phyloP scores from a whole-genome alignment of 495 filamentous ascomycete genomes.

The Pseudoneurospora amorphoporcata region DNA sequence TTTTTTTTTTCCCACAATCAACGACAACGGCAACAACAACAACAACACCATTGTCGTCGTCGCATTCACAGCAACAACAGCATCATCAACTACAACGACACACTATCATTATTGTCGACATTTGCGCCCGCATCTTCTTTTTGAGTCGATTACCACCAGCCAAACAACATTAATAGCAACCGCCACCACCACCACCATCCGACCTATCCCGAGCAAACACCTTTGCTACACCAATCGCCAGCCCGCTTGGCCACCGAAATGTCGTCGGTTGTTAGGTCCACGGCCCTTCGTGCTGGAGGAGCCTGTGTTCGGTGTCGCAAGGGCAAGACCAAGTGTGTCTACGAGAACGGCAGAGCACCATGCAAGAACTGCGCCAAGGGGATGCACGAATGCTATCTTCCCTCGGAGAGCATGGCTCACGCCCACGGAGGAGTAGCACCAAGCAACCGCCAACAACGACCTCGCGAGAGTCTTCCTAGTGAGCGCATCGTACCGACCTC shows the following conservation, averaged over 20 bases:
- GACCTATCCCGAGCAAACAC: background rate
- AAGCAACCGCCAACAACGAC: constrained; percentile 21
- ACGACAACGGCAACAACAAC: background rate
- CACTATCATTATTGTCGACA: background rate
- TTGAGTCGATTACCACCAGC: background rate
- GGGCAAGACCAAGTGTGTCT: constrained; percentile 45
- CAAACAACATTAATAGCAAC: background rate
- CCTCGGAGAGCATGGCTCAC: constrained; percentile 40
- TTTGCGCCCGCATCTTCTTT: background rate
- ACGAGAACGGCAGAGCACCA: constrained; percentile 40
- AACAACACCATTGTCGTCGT: background rate
- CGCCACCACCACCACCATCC: background rate
- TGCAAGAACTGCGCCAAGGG: constrained; percentile 46
- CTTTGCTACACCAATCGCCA: background rate
- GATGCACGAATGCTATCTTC: constrained; percentile 43
- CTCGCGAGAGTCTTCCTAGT: constrained; percentile 35
- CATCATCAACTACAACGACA: background rate
- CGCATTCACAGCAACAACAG: background rate
- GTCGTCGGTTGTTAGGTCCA: constrained; percentile 38
- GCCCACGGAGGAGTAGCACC: constrained; percentile 35
- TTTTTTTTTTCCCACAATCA: background rate
- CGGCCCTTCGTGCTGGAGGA: constrained; percentile 41
- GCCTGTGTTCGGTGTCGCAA: constrained; percentile 45
- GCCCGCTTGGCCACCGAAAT: constrained; percentile 11
- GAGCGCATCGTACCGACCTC: constrained; percentile 33